Percentiles rank a stretch among this genome's conserved stretches.
Conservation (phyloP, 23 red algal genomes). For the Agarophyton chilense region DNA sequence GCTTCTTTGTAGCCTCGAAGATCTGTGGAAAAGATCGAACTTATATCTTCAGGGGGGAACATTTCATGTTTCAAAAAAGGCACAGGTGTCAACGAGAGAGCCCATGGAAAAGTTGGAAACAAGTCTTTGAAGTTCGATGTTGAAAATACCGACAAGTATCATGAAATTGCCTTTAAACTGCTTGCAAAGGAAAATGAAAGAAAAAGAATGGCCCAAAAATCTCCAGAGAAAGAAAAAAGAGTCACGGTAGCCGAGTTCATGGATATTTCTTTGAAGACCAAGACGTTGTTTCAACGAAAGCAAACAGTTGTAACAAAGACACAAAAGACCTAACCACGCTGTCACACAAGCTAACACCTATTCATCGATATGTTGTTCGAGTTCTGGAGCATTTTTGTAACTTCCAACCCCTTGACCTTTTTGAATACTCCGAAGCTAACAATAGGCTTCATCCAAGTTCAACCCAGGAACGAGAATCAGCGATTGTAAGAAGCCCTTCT, state of each 20-base stretch:
- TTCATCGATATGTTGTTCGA: conserved; percentile 58
- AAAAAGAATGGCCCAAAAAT: not conserved
- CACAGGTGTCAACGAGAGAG: not conserved
- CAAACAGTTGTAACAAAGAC: no score
- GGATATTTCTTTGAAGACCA: conserved; percentile 6
- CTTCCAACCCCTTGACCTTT: not conserved
- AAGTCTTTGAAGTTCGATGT: not conserved
- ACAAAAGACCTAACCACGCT: not conserved
- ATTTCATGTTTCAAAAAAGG: not conserved
- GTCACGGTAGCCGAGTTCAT: conserved; percentile 20
- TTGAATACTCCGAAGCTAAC: not conserved
- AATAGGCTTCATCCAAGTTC: not conserved
- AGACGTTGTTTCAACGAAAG: not conserved
- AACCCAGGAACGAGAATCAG: not conserved
- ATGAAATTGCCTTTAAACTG: conserved; percentile 17
- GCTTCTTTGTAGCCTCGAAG: no score
- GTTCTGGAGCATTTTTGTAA: conserved; percentile 18
- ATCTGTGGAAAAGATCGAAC: no score
- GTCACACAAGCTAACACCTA: conserved; percentile 16
- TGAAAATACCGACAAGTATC: conserved; percentile 9
- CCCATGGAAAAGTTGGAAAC: not conserved
- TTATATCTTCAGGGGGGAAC: no score
- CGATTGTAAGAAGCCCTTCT: not conserved
- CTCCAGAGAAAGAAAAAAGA: conserved; percentile 27
- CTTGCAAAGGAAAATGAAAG: conserved; percentile 38